Conservation (phyloP, 331 rosid genomes). For the Acacia pycnantha region DNA sequence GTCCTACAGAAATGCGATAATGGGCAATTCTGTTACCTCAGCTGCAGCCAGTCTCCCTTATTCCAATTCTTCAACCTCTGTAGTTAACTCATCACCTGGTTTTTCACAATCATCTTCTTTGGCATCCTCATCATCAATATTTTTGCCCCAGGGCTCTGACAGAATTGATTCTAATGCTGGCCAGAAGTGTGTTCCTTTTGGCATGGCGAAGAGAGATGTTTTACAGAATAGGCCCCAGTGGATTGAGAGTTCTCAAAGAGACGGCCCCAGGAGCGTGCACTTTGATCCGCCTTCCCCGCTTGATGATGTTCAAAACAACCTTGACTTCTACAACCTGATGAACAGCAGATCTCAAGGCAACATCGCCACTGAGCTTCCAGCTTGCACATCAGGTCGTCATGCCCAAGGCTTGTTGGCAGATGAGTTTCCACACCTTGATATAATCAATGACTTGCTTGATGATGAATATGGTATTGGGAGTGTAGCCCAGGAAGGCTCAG, state of each 20-base stretch:
- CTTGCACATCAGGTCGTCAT: conserved; percentile 70
- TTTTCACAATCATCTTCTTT: conserved; percentile 61
- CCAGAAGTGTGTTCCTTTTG: conserved; percentile 53
- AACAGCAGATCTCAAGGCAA: conserved; percentile 54
- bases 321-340: conserved; percentile 52
- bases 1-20: conserved; percentile 89
- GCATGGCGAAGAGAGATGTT: conserved; percentile 51
- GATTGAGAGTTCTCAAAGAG: conserved; percentile 65
- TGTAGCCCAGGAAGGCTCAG: conserved; percentile 38
- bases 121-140: conserved; percentile 65
- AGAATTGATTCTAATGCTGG: conserved; percentile 47
- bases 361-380: conserved; percentile 45
- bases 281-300: conserved; percentile 47
- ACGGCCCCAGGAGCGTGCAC: conserved; percentile 51
- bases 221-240: conserved; percentile 68
- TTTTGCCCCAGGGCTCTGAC: conserved; percentile 66
- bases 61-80: conserved; percentile 58
- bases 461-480: conserved; percentile 65
- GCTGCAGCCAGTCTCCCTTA: conserved; percentile 54
- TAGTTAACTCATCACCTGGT: conserved; percentile 50
- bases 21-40: conserved; percentile 72
- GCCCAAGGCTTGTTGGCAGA: conserved; percentile 69
- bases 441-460: conserved; percentile 91
- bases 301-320: conserved; percentile 55
- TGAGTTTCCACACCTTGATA: conserved; percentile 96